Base-by-base conservation (phyloP, 371 early-diverging fungal species). In the Globomyces sp. region DNA sequence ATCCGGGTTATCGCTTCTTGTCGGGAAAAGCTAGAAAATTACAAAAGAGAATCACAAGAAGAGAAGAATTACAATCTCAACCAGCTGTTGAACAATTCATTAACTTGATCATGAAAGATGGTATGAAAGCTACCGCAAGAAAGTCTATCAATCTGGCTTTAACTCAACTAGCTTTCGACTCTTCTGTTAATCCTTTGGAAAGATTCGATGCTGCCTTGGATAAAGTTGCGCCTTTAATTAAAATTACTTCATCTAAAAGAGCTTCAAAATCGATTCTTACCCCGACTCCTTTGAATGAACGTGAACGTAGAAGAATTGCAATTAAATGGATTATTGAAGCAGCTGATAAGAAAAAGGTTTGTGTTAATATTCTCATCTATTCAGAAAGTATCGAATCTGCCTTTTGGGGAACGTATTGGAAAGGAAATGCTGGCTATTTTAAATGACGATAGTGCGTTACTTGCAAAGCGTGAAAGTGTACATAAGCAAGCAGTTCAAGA, bases 321-420 rank as follows among this genome's bases (percentile, higher is more conserved):
- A 91, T 95, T 63, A 80, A 90, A 61, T 96, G 95, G 97, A 89
- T 94, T 58, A 66, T 91, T 61, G 89, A 92, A 40, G 90, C 92
- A 11, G 86, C 90, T 0, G 74, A 80, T 8, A 87, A 82, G 64
- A 68, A 68, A 53, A 55, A 77, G 68, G 10, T 88, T 24, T 24
- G 24, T 24, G 24, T 24, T 24, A 24, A 24, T 24, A 24, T 24
- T 24, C 24, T 24, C 24, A 24, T 24, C 24, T 24, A 24, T 24
- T 24, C 24, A 24, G 24, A 24, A 24, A 24, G 24, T 24, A 24
- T 24, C 24, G 86, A 66, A 84, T 81, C 67, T 67, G 76, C 47
- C 24, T 39, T 89, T 92, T 74, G 85, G 84, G 58, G 82, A 87
- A 68, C 75, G 93, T 9, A 77, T 96, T 69, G 92, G 90, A 36